Evolutionary conservation across 345 rosid species (phyloP).

Genomic region (Cochlearia excelsa): DNA sequence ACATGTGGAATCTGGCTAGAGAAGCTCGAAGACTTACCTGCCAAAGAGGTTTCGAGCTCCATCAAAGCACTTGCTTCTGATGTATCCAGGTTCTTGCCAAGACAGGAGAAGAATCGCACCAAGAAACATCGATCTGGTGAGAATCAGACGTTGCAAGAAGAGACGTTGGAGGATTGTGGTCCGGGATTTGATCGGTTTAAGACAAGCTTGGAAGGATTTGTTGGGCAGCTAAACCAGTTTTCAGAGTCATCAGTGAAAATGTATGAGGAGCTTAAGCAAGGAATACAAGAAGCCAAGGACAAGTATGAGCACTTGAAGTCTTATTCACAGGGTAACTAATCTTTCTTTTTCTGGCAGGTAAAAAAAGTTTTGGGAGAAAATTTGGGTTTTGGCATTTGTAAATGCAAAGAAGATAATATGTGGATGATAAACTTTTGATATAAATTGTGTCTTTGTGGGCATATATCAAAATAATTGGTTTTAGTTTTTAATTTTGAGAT

Average conservation of each 20-base stretch:
- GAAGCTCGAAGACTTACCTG: slow-evolving; percentile 44
- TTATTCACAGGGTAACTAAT: slow-evolving; percentile 23
- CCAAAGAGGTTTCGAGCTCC: slow-evolving; percentile 61
- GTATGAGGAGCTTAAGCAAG: slow-evolving; percentile 48
- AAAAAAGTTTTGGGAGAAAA: slow-evolving; percentile 20
- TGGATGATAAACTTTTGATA: neutral
- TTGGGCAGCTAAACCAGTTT: slow-evolving; percentile 51
- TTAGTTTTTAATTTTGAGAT: neutral
- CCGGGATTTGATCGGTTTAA: slow-evolving; percentile 55
- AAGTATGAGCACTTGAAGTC: slow-evolving; percentile 36
- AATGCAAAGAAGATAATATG: slow-evolving; percentile 17
- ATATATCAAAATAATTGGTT: slow-evolving; percentile 9
- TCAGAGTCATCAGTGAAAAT: slow-evolving; percentile 51
- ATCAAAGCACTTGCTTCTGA: slow-evolving; percentile 62
- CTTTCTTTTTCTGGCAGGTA: neutral
- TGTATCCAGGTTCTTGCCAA: slow-evolving; percentile 59
- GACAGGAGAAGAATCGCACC: slow-evolving; percentile 65
- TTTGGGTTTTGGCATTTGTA: slow-evolving; percentile 33
- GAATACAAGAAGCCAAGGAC: slow-evolving; percentile 48
- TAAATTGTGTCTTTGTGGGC: neutral
- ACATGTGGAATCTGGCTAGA: slow-evolving; percentile 77
- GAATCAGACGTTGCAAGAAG: slow-evolving; percentile 46
- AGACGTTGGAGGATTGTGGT: slow-evolving; percentile 49
- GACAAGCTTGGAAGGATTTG: slow-evolving; percentile 53
- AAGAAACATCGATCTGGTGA: slow-evolving; percentile 45